These are phyloP conservation scores for Lactarius vividus DNA, from an alignment of 768 basidiomycete genomes.

Conservation along the genomic window DNA sequence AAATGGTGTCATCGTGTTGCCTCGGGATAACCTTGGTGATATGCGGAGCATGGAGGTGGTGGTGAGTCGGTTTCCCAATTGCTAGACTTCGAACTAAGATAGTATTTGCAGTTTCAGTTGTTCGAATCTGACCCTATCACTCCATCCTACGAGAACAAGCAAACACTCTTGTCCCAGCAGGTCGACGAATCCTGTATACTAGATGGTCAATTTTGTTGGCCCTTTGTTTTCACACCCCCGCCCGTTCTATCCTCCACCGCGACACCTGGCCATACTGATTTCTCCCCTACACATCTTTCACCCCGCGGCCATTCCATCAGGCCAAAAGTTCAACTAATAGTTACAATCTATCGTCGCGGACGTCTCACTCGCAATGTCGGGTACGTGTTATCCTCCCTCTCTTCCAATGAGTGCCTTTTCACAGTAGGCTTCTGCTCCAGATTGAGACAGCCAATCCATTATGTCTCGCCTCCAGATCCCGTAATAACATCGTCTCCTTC, in stretches of 20 bases:
- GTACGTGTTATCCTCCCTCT: slow-evolving; percentile 11
- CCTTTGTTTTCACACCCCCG: slow-evolving; percentile 11
- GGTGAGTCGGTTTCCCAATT: slow-evolving; percentile 5
- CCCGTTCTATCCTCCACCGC: not conserved
- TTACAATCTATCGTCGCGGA: slow-evolving; percentile 16
- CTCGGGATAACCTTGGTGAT: slow-evolving; percentile 1
- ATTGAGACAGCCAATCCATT: slow-evolving; percentile 1
- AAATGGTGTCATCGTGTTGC: slow-evolving; percentile 6
- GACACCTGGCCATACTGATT: not conserved
- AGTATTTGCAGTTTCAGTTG: slow-evolving; percentile 5
- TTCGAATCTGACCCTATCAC: slow-evolving; percentile 1
- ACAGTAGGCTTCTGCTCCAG: not conserved
- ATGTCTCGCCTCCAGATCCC: not conserved
- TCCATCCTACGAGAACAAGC: slow-evolving; percentile 9
- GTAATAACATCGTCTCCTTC: not conserved
- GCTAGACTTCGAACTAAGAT: not conserved
- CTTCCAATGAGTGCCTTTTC: not conserved
- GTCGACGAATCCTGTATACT: slow-evolving; percentile 1
- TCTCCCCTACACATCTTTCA: not conserved
- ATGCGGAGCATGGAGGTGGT: slow-evolving; percentile 20
- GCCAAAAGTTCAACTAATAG: slow-evolving; percentile 9
- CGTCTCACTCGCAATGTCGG: slow-evolving; percentile 7
- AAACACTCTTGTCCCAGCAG: not conserved
- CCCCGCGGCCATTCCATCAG: not conserved
- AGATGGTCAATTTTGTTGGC: slow-evolving; percentile 9